Evolutionary conservation across 441 rosid genomes (phyloP), one percentile per base, ranked within the genome.

Genomic region (Erodium moschatum): DNA sequence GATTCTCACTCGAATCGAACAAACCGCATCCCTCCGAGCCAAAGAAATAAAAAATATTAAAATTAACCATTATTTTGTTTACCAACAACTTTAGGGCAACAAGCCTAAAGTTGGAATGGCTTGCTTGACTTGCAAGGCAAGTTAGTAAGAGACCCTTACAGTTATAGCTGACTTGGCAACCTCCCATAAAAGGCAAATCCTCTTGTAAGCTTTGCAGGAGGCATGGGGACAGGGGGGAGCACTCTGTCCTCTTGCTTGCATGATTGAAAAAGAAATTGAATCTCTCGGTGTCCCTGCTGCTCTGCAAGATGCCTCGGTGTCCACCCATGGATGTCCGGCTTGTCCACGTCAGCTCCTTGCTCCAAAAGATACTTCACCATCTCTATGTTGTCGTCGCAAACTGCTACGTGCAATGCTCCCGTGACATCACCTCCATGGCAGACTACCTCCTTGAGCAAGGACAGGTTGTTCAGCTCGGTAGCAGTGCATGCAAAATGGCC

Each of bases 271-370:
- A 72, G 54, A n/a, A 52, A 46, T 6, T 19, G 64, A 38, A 75
- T 68, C 8, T 71, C 78, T 35, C 58, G 72, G 19, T 71, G 75
- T 16, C 75, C 78, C 62, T 75, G 78, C 67, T 94, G 94, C 70
- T 89, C 94, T 2, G 92, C 92, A 66, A 94, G 77, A 63, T 69
- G 85, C 75, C 85, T 81, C 15, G 97, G 82, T 10, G 92, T 89
- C 97, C 96, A 94, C 18, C 96, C 87, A 19, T 91, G 75, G 24
- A 67, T 71, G 78, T 88, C 96, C 24, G 86, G 83, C 78, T 54
- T 80, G 76, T 91, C 96, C 15, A 85, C 74, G 69, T 87, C 91
- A 16, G 91, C 90, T 72, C 97, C 94, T 72, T 84, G 77, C n/a
- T 88, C 89, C 70, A 89, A 70, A 29, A 94, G 81, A 81, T 83